Base-by-base conservation (phyloP, 495 filamentous ascomycete genomes). In the Cetradonia linearis region DNA sequence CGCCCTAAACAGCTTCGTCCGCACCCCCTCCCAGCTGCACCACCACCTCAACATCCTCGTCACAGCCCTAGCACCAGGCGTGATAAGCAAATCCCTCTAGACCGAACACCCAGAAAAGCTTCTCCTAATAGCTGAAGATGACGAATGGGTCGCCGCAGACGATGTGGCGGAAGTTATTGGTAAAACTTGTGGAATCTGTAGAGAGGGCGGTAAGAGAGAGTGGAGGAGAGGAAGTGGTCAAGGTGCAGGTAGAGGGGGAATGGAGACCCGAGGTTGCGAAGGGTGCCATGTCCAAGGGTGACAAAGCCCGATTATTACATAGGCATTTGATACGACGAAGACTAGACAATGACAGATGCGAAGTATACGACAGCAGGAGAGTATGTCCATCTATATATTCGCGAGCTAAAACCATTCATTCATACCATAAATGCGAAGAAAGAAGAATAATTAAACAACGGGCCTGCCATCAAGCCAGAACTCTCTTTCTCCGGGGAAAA, bases 81-180 rank as follows among this genome's bases (percentile, higher is more conserved):
- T 85, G 1, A 82, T 86, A 63, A 82, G 82, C 65, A 87, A 84
- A 1, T 81, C 85, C 31, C 67, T 88, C 5, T 88, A 83, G 84
- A 83, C 79, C 0, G 83, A 87, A 1, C 73, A 85, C 63, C 82
- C 83, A 16, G 83, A 87, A 67, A 87, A 88, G 66, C 20, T 84
- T 56, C 73, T 73, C 60, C 76, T 84, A 67, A 60, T 86, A 1
- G 70, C 78, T 56, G 71, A 73, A 9, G 67, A 64, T 1, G 83
- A 85, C 65, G 72, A 69, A 56, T 87, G 84, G 84, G 81, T 81
- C 27, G 81, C 75, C 11, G 73, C 84, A 0, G 83, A 86, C 62
- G 81, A 83, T 62, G 84, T 88, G 0, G 84, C 83, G 7, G 73
- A 77, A 50, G 78, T 79, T 31, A 88, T 88, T n/a, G 84, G 62